These are phyloP conservation scores for Alternaria gaisen DNA, from an alignment of 2,329 filamentous ascomycete genomes.

Conservation along the genomic window DNA sequence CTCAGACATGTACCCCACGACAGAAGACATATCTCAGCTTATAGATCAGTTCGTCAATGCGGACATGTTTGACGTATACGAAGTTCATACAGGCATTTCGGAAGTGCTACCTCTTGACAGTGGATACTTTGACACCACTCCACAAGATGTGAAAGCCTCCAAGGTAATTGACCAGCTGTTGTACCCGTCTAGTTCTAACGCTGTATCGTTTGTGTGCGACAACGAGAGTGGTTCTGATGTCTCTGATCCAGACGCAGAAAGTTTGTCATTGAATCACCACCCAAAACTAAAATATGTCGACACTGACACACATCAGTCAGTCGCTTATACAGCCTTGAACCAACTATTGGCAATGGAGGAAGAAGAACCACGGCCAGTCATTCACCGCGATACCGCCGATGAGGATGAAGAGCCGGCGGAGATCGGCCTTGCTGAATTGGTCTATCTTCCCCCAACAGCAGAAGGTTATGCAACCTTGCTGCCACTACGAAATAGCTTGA, in stretches of 20 bases:
- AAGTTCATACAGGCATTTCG: no score
- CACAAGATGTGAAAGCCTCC: neutral
- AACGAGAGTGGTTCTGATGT: constrained; percentile 6
- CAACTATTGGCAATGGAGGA: constrained; percentile 7
- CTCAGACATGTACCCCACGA: neutral
- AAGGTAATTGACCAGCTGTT: neutral
- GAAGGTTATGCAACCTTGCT: neutral
- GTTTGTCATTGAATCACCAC: neutral
- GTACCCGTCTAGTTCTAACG: neutral
- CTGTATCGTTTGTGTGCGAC: neutral
- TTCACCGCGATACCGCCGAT: constrained; percentile 1
- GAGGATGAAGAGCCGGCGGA: neutral
- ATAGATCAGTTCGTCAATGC: neutral
- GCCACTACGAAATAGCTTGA: neutral
- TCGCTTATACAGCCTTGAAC: constrained; percentile 14
- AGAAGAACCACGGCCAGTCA: neutral
- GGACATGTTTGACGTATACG: neutral
- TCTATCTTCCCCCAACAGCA: neutral
- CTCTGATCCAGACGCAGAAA: neutral
- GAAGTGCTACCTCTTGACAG: neutral
- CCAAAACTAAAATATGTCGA: constrained; percentile 11
- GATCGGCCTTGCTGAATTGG: neutral
- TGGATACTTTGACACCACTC: neutral
- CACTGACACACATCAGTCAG: constrained; percentile 8
- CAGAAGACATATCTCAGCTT: neutral